A percentile compares a stretch with the other conserved stretches of the same genome.
These are phyloP conservation scores for Starmerella stellata DNA, from an alignment of 805 yeast species.

Conservation along the genomic window DNA sequence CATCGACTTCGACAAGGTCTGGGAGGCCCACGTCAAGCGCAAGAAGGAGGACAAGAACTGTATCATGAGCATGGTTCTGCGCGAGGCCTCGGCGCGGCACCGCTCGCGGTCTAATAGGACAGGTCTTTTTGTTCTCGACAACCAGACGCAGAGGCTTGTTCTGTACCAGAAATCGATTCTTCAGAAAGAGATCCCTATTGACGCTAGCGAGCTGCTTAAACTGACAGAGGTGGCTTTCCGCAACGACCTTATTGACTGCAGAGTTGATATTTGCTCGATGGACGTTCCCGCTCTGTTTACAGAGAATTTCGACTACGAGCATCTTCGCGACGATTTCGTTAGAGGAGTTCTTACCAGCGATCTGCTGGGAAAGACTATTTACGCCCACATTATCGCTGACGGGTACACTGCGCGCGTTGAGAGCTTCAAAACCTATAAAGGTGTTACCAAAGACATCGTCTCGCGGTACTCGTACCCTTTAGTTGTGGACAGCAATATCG, in stretches of 20 bases:
- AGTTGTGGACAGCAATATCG: constrained; percentile 64
- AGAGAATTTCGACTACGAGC: constrained; percentile 89
- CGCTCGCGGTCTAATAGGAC: constrained; percentile 58
- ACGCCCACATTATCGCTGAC: constrained; percentile 63
- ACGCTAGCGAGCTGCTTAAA: constrained; percentile 44
- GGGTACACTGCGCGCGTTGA: constrained; percentile 92
- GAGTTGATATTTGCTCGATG: constrained; percentile 86
- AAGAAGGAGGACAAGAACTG: constrained; percentile 69
- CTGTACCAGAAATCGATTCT: constrained; percentile 54
- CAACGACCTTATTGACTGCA: constrained; percentile 90
- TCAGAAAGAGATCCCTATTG: constrained; percentile 22
- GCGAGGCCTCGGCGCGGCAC: constrained; percentile 69
- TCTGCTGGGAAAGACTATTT: constrained; percentile 72
- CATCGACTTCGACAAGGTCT: constrained; percentile 55
- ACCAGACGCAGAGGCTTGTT: constrained; percentile 53
- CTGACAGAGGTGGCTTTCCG: constrained; percentile 55
- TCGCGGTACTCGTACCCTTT: constrained; percentile 89
- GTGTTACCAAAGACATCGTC: constrained; percentile 72
- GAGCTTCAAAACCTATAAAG: constrained; percentile 82
- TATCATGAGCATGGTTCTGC: constrained; percentile 81
- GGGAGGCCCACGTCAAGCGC: constrained; percentile 55
- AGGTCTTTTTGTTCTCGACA: constrained; percentile 68
- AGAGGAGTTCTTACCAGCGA: constrained; percentile 83
- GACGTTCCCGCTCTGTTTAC: constrained; percentile 89
- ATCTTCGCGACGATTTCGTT: constrained; percentile 69